phyloP scores from a whole-genome alignment of 2,329 filamentous ascomycete genomes.

The Epicoccum sorghinum region DNA sequence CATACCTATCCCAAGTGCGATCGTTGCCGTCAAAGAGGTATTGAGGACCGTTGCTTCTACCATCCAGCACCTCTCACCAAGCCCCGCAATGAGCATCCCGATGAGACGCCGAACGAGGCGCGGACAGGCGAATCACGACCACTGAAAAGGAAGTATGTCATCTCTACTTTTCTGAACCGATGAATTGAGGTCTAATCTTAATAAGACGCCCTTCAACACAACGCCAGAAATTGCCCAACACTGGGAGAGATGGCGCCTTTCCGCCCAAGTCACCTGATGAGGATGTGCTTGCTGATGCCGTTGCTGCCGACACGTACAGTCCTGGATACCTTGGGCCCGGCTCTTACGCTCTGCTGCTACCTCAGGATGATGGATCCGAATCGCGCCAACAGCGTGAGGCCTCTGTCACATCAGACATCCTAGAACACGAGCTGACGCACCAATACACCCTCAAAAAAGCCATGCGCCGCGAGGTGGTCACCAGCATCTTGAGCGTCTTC shows the following conservation, averaged over 20 bases:
- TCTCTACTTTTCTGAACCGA: too few relatives aligned
- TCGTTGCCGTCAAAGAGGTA: conserved; percentile 41
- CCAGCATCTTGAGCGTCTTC: conserved; percentile 33
- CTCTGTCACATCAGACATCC: conserved; percentile 34
- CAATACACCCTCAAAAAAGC: conserved; percentile 40
- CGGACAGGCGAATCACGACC: conserved; percentile 23
- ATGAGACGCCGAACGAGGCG: conserved; percentile 1
- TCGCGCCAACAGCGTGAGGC: conserved; percentile 24
- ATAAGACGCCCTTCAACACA: conserved; percentile 27
- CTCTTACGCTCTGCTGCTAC: conserved; percentile 39
- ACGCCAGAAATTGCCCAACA: conserved; percentile 1
- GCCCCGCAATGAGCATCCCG: conserved; percentile 16
- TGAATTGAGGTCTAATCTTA: not conserved
- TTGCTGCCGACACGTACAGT: conserved; percentile 38
- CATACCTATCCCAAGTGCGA: conserved; percentile 41
- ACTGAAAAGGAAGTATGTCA: conserved; percentile 36
- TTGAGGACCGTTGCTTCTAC: conserved; percentile 43
- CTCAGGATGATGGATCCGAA: conserved; percentile 32
- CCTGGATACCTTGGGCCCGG: conserved; percentile 44
- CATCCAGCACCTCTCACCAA: conserved; percentile 46
- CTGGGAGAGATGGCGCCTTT: conserved; percentile 17
- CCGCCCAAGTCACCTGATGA: conserved; percentile 15
- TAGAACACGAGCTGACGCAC: conserved; percentile 36
- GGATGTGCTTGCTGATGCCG: conserved; percentile 41
- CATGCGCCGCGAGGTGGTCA: conserved; percentile 39